Evolutionary conservation across 441 rosid genomes (phyloP).

Genomic region (Mallotus japonicus): DNA sequence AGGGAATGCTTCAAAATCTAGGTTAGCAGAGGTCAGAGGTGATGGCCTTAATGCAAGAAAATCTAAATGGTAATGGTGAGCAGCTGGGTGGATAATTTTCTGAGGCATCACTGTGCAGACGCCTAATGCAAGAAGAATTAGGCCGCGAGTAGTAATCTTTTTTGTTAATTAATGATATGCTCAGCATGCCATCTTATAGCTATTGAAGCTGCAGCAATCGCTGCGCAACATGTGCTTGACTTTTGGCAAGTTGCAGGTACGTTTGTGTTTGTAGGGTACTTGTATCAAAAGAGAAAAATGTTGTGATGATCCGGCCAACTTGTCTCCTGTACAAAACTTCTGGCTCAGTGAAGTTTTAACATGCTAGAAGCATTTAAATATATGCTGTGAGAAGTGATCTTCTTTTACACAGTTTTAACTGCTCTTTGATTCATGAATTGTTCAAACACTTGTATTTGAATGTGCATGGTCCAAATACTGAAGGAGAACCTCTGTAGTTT

Average conservation of each 20-base stretch:
- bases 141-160: slow-evolving; percentile 7
- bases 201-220: slow-evolving; percentile 26
- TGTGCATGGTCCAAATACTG: no score
- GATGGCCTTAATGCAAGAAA: slow-evolving; percentile 58
- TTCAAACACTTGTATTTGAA: no score
- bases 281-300: slow-evolving; percentile 5
- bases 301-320: slow-evolving; percentile 16
- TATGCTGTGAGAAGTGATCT: slow-evolving; percentile 1
- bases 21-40: slow-evolving; percentile 54
- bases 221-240: slow-evolving; percentile 13
- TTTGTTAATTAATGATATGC: slow-evolving; percentile 16
- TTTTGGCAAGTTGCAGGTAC: slow-evolving; percentile 10
- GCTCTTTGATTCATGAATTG: not conserved
- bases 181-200: slow-evolving; percentile 9
- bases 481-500: no score
- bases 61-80: slow-evolving; percentile 72
- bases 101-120: slow-evolving; percentile 1
- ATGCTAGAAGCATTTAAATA: slow-evolving; percentile 16
- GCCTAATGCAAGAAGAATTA: slow-evolving; percentile 1
- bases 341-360: slow-evolving; percentile 15
- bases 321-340: slow-evolving; percentile 31
- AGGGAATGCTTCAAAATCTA: slow-evolving; percentile 52
- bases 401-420: not conserved
- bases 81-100: slow-evolving; percentile 1
- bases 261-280: slow-evolving; percentile 19